A percentile compares a stretch with the other conserved stretches of the same genome.
Conservation (phyloP, 441 rosid genomes). For the Populus hybrid region DNA sequence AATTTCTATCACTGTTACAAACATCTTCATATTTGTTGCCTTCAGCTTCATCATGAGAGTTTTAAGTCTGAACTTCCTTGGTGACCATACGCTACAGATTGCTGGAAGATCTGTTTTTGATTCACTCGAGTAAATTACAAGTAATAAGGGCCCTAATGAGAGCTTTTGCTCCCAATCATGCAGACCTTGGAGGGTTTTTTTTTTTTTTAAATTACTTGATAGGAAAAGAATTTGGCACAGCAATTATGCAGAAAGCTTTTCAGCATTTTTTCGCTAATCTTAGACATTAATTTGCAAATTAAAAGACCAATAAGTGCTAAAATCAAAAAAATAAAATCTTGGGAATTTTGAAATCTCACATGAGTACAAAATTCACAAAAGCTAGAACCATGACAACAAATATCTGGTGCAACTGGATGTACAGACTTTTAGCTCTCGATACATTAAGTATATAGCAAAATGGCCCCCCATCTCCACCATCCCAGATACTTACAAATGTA, state of each 20-base stretch:
- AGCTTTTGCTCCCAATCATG: neutral
- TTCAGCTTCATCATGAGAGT: neutral
- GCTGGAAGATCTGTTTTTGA: too few species aligned
- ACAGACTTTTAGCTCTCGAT: too few species aligned
- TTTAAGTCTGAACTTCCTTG: too few species aligned
- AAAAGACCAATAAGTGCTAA: too few species aligned
- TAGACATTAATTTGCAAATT: too few species aligned
- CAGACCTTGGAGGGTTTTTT: neutral
- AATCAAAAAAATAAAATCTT: too few species aligned
- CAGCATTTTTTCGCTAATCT: too few species aligned
- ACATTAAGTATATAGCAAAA: neutral
- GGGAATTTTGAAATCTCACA: too few species aligned
- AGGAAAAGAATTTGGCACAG: too few species aligned
- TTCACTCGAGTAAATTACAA: neutral
- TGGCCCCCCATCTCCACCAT: neutral
- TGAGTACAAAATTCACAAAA: neutral
- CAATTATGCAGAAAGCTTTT: too few species aligned
- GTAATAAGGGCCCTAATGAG: neutral
- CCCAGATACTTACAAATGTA: neutral
- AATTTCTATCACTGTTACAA: too few species aligned
- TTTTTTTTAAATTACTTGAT: neutral
- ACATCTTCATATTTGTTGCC: neutral
- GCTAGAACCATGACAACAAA: neutral
- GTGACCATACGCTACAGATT: neutral
- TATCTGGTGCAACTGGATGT: too few species aligned